A percentile compares a stretch with the other conserved stretches of the same genome.
These are phyloP conservation scores for Botryotinia narcissicola DNA, from an alignment of 2,329 filamentous ascomycete genomes.

Conservation along the genomic window DNA sequence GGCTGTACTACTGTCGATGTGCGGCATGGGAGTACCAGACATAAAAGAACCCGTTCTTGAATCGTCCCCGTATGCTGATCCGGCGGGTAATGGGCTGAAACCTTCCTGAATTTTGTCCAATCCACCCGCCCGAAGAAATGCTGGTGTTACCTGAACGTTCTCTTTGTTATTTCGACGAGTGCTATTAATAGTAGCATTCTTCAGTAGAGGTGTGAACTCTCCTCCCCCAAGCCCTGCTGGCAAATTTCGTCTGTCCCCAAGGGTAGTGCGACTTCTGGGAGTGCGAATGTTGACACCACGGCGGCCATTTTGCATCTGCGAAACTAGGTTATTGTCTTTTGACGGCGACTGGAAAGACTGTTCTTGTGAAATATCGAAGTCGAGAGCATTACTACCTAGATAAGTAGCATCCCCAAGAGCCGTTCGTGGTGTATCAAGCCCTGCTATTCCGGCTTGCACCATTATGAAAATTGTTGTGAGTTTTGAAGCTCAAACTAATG, in stretches of 20 bases:
- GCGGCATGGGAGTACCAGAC: slow-evolving; percentile 72
- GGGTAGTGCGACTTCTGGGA: slow-evolving; percentile 65
- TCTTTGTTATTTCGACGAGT: slow-evolving; percentile 63
- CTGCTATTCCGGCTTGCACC: slow-evolving; percentile 61
- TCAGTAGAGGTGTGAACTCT: slow-evolving; percentile 94
- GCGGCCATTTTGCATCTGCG: slow-evolving; percentile 67
- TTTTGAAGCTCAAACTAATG: slow-evolving; percentile 26
- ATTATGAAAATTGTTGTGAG: slow-evolving; percentile 46
- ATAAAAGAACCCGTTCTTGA: slow-evolving; percentile 61
- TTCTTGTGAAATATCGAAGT: slow-evolving; percentile 83
- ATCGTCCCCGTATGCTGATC: slow-evolving; percentile 62
- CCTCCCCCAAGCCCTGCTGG: slow-evolving; percentile 59
- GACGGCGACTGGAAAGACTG: slow-evolving; percentile 80
- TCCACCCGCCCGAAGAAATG: slow-evolving; percentile 56
- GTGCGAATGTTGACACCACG: slow-evolving; percentile 63
- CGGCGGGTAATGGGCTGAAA: slow-evolving; percentile 70
- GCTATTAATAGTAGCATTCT: slow-evolving; percentile 71
- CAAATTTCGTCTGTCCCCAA: slow-evolving; percentile 70
- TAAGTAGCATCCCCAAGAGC: slow-evolving; percentile 82
- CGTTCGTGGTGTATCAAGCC: slow-evolving; percentile 82
- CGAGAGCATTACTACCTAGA: slow-evolving; percentile 60
- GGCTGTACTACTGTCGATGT: slow-evolving; percentile 70
- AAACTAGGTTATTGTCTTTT: slow-evolving; percentile 70
- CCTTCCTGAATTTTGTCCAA: slow-evolving; percentile 65
- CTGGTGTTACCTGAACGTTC: slow-evolving; percentile 67